phyloP scores from a whole-genome alignment of 345 rosid species.

The Erodium maritimum region DNA sequence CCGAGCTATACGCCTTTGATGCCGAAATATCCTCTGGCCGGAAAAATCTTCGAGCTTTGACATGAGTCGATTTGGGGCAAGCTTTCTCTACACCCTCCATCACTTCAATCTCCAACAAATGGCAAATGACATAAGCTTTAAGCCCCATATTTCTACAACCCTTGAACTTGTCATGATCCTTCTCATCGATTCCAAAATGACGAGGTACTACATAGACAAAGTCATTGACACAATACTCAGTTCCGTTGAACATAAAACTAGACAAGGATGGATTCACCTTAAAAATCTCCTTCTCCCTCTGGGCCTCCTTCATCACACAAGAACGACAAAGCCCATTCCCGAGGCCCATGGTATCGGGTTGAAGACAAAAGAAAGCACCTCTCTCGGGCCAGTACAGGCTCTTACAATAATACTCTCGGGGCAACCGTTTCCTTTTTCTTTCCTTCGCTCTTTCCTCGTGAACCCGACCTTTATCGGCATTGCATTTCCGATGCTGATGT shows the following conservation, averaged over 20 bases:
- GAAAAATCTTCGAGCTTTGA: conserved; percentile 42
- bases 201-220: conserved; percentile 41
- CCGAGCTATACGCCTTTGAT: conserved; percentile 54
- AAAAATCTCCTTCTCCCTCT: conserved; percentile 17
- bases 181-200: conserved; percentile 17
- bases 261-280: conserved; percentile 17
- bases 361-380: conserved; percentile 60
- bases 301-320: conserved; percentile 28
- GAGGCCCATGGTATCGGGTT: conserved; percentile 26
- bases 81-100: conserved; percentile 18
- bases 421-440: conserved; percentile 38
- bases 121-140: conserved; percentile 56
- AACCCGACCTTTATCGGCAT: conserved; percentile 20
- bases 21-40: conserved; percentile 64
- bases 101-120: conserved; percentile 37
- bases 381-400: conserved; percentile 47
- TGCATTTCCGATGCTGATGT: conserved; percentile 37
- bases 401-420: conserved; percentile 42
- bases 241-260: conserved; percentile 29
- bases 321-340: conserved; percentile 42
- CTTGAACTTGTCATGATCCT: conserved; percentile 28
- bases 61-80: conserved; percentile 21
- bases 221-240: conserved; percentile 32
- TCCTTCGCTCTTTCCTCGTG: conserved; percentile 45
- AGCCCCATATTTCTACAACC: conserved; percentile 52